Evolutionary conservation across 768 basidiomycete genomes (phyloP), one percentile per base, ranked within the genome.

Genomic region (Mycena galopus): DNA sequence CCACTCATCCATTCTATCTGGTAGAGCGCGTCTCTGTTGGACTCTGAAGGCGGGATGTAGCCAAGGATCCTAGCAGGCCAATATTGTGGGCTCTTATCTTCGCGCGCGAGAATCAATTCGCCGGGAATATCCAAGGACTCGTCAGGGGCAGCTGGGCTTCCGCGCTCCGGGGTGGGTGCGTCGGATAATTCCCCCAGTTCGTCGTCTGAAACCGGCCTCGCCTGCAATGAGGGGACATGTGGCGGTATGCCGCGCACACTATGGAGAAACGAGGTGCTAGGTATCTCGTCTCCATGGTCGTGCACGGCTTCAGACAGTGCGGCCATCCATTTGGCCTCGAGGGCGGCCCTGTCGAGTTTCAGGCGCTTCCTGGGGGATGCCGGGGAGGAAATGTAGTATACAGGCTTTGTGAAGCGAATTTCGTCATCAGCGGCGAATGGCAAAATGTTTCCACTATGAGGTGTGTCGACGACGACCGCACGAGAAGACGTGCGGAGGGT

Each of bases 61-160:
- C 76, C 82, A 12, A 90, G 75, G 47, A 95, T 81, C 77, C 83
- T 83, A 1, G 91, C 94, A 3, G 94, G 93, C 94, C 94, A 95
- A 75, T 91, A 91, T 78, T 78, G n/a, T 75, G 76, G n/a, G 25
- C 74, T 77, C 65, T 80, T 80, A 51, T 74, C 80, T 3, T 86
- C 87, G 27, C 83, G 78, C 8, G 91, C 91, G 16, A 94, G 83
- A 3, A 94, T 82, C 0, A 90, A 79, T 78, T 94, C 93, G 3
- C 92, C 94, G 3, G 92, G 93, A 42, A 94, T 88, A 19, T 86
- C 80, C 27, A 92, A 83, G 0, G 83, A 79, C 4, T 81, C 81
- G 72, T 93, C 90, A 3, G 84, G 80, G 19, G 81, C 84, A 6
- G 87, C 87, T 12, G 86, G 85, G 1, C 82, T 81, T 84, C 82